Evolutionary conservation across 495 filamentous ascomycete species (phyloP), one percentile per base, ranked within the genome.

Genomic region (Diplogelasinospora grovesii): DNA sequence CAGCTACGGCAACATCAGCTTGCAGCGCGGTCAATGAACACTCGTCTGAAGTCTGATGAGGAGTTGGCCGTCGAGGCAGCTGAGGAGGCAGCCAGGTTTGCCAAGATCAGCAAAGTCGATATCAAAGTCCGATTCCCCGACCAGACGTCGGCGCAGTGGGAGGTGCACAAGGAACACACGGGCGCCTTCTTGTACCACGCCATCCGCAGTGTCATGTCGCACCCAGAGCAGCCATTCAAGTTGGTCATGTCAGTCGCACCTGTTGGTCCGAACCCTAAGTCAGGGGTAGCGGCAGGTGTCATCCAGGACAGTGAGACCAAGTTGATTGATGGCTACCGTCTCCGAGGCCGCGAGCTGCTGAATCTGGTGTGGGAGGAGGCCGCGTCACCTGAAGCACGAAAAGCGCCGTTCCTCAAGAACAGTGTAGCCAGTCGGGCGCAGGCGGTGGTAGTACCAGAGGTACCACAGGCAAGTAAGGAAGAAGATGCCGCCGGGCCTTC

Each of bases 121-220:
- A 73, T 98, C 40, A 88, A 84, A 45, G 69, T 97, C 38, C 83
- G 90, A 16, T 88, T 95, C 47, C 89, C 92, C 1, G 89, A 96
- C 57, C 80, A 86, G 49, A 80, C 75, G 39, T 77, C 78, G 26
- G 73, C 87, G 14, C 70, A 83, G 20, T 75, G 78, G 52, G 70
- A 69, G 30, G 81, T 88, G 52, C 68, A 64, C 3, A 75, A 77
- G 4, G 49, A 63, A 1, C 79, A 89, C 36, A 83, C 85, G 0
- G 80, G 77, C 6, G 61, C 68, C 9, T 57, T 68, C 14, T 66
- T 95, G 1, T 86, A 96, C 62, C 62, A 64, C 6, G 85, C 81
- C 46, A 80, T 92, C 29, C 53, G 53, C 22, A 57, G 56, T 23
- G 50, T 78, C 19, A 72, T 84, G 48, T 62, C 59, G 7, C 57